A percentile compares a stretch with the other conserved stretches of the same genome.
phyloP scores from a whole-genome alignment of 768 basidiomycete genomes.

The Naganishia antarctica region DNA sequence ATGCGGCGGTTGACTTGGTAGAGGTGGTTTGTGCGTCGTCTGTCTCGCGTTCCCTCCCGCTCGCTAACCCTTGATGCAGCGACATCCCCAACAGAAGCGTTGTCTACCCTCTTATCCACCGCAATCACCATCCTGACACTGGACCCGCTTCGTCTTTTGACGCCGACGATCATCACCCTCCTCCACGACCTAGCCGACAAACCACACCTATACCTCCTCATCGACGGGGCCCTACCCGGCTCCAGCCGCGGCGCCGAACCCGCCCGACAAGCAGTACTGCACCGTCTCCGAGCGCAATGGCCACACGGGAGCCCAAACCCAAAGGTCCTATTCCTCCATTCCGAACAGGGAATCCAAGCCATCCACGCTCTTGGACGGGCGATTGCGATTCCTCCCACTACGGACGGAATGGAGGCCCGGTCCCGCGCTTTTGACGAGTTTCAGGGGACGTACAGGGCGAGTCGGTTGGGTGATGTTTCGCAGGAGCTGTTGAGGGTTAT shows the following conservation, averaged over 20 bases:
- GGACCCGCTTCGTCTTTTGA: slow-evolving; percentile 41
- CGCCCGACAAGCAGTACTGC: too few species aligned
- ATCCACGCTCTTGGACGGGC: background rate
- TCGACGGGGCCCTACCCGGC: slow-evolving; percentile 35
- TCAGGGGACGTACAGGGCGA: slow-evolving; percentile 19
- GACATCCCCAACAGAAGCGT: slow-evolving; percentile 21
- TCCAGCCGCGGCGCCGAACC: background rate
- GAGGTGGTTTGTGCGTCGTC: slow-evolving; percentile 36
- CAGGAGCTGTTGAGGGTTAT: slow-evolving; percentile 12
- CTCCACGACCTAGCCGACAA: slow-evolving; percentile 22
- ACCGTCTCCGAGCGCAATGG: background rate
- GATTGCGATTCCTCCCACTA: background rate
- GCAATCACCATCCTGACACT: slow-evolving; percentile 36
- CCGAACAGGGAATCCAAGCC: slow-evolving; percentile 19
- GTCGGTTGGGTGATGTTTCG: slow-evolving; percentile 13
- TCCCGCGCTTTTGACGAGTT: slow-evolving; percentile 20
- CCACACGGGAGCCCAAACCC: background rate
- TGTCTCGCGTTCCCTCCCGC: background rate
- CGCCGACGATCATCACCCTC: slow-evolving; percentile 24
- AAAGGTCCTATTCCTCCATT: slow-evolving; percentile 2
- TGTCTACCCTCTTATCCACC: slow-evolving; percentile 29
- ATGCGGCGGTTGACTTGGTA: slow-evolving; percentile 31
- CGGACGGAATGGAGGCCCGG: background rate
- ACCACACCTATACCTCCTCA: slow-evolving; percentile 30
- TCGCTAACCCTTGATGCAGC: background rate